These are phyloP conservation scores for Logfia minima DNA, from an alignment of 129 eudicot species.

Conservation along the genomic window DNA sequence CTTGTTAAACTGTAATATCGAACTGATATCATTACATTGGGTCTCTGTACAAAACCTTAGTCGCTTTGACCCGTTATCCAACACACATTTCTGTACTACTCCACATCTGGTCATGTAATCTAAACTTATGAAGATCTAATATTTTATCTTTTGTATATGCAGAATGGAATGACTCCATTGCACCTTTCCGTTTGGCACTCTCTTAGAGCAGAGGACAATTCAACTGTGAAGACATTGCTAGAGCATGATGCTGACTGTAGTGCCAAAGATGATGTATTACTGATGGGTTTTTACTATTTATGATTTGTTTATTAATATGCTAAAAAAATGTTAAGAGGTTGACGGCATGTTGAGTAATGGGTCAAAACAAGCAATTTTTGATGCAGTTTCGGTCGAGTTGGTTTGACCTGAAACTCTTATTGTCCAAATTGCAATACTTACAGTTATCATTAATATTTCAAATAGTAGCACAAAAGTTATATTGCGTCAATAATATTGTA, in stretches of 20 bases:
- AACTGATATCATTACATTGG: neutral
- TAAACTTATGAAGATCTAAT: neutral
- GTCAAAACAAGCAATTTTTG: neutral
- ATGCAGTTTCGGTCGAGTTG: neutral
- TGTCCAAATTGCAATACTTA: neutral
- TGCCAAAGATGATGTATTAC: slow-evolving; percentile 77
- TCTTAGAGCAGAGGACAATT: slow-evolving; percentile 68
- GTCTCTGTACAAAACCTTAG: neutral
- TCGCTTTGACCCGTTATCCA: neutral
- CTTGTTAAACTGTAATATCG: neutral
- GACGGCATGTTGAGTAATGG: neutral
- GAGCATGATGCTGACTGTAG: slow-evolving; percentile 86
- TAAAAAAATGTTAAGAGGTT: neutral
- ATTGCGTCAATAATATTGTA: neutral
- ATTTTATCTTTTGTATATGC: slow-evolving; percentile 19
- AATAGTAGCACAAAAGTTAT: neutral
- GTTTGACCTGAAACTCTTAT: neutral
- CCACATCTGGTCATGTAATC: neutral
- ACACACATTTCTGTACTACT: neutral
- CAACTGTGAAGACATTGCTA: slow-evolving; percentile 77
- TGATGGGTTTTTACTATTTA: neutral
- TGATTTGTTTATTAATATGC: neutral
- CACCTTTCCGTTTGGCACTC: slow-evolving; percentile 97
- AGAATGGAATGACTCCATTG: slow-evolving; percentile 96
- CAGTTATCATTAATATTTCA: neutral